Percentiles rank a stretch among this genome's conserved stretches.
These are phyloP conservation scores for Groenewaldozyma auringiensis DNA, from an alignment of 1,139 yeast species.

Conservation along the genomic window DNA sequence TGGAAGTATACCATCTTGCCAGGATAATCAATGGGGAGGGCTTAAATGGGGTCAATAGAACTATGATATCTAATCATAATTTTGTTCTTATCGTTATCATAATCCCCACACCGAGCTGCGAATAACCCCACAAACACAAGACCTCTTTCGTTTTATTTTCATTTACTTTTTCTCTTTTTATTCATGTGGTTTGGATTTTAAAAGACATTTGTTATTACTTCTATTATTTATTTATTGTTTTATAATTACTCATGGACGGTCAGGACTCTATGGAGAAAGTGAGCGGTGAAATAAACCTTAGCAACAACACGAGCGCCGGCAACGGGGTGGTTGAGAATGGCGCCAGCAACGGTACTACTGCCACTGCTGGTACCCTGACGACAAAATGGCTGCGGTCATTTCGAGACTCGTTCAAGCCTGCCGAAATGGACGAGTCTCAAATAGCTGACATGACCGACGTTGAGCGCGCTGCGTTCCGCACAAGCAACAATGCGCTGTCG, in stretches of 20 bases:
- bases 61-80: not conserved
- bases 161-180: not conserved
- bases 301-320: not conserved
- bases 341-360: not conserved
- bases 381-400: conserved; percentile 4
- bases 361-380: not conserved
- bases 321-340: not conserved
- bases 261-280: not conserved
- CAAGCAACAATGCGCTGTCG: conserved; percentile 64
- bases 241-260: not conserved
- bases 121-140: too few relatives aligned
- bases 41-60: too few relatives aligned
- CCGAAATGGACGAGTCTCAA: conserved; percentile 52
- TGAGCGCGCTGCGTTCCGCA: conserved; percentile 58
- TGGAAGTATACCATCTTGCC: too few relatives aligned
- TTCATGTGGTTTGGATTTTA: too few relatives aligned
- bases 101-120: too few relatives aligned
- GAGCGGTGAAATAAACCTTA: not conserved
- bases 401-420: conserved; percentile 40
- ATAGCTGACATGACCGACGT: conserved; percentile 53
- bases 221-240: not conserved
- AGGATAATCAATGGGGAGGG: too few relatives aligned
- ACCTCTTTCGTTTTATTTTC: not conserved
- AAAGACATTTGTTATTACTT: not conserved
- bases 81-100: not conserved